These are phyloP conservation scores for Hansenula lynferdii DNA, from an alignment of 1,139 yeast genomes.

Conservation along the genomic window DNA sequence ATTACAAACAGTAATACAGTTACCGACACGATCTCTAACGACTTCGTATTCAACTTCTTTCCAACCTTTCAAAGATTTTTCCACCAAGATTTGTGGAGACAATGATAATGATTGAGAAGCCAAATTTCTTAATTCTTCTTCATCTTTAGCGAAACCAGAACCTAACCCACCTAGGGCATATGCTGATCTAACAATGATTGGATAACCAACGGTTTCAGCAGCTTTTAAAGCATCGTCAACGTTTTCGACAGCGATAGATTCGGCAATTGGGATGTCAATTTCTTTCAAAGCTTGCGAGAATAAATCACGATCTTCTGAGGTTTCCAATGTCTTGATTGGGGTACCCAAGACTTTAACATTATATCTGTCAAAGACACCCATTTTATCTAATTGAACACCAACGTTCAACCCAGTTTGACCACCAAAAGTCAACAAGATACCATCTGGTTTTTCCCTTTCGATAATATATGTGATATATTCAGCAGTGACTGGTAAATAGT, in stretches of 20 bases:
- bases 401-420: conserved; percentile 98
- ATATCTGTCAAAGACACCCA: conserved; percentile 89
- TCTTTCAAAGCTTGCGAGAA: conserved; percentile 93
- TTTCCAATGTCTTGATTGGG: conserved; percentile 90
- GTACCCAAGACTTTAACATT: conserved; percentile 96
- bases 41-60: conserved; percentile 98
- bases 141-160: conserved; percentile 90
- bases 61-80: conserved; percentile 98
- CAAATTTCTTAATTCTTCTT: conserved; percentile 76
- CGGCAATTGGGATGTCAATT: conserved; percentile 92
- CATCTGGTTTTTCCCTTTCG: conserved; percentile 95
- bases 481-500: conserved; percentile 93
- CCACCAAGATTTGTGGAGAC: conserved; percentile 94
- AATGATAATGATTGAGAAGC: conserved; percentile 85
- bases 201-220: conserved; percentile 85
- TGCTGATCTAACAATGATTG: conserved; percentile 96
- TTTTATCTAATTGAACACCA: conserved; percentile 88
- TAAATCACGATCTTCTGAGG: conserved; percentile 96
- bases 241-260: conserved; percentile 89
- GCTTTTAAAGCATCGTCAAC: conserved; percentile 91
- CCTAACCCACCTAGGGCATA: conserved; percentile 98
- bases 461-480: conserved; percentile 92
- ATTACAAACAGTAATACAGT: conserved; percentile 98
- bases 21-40: conserved; percentile 92
- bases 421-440: conserved; percentile 91